A percentile compares a stretch with the other conserved stretches of the same genome.
phyloP scores from a whole-genome alignment of 2,329 filamentous ascomycete species.

The Sphaerostilbella broomeana region DNA sequence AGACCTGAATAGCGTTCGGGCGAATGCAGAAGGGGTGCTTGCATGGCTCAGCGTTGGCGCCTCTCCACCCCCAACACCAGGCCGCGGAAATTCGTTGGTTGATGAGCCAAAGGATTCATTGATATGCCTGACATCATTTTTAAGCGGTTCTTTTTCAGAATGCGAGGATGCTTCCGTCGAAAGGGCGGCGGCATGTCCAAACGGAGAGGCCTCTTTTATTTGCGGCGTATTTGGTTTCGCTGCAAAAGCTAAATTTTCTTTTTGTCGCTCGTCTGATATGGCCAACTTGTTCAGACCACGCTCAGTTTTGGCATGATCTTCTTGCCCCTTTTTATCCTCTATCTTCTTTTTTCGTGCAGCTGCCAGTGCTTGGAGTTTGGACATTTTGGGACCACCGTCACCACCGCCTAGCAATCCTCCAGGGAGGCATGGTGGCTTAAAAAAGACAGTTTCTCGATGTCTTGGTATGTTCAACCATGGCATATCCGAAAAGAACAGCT shows the following conservation, averaged over 20 bases:
- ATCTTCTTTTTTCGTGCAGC: conserved; percentile 80
- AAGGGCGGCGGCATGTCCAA: too few species aligned
- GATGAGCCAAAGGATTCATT: too few species aligned
- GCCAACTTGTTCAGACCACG: conserved; percentile 27
- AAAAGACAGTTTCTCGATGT: conserved; percentile 58
- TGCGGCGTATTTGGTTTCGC: too few species aligned
- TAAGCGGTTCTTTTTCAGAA: too few species aligned
- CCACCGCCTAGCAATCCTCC: conserved; percentile 75
- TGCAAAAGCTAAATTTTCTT: conserved; percentile 29
- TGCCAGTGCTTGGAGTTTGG: conserved; percentile 85
- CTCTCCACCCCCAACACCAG: too few species aligned
- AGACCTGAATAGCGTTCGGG: conserved; percentile 45
- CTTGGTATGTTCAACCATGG: conserved; percentile 74
- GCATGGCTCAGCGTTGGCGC: conserved; percentile 16
- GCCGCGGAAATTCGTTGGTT: too few species aligned
- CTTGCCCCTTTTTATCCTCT: conserved; percentile 47
- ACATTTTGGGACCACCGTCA: conserved; percentile 61
- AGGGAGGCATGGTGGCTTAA: conserved; percentile 47
- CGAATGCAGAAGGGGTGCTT: conserved; percentile 49
- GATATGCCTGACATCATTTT: too few species aligned
- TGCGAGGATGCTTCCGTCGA: too few species aligned
- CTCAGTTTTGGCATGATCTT: conserved; percentile 21
- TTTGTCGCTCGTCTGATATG: conserved; percentile 22
- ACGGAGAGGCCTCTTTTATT: too few species aligned
- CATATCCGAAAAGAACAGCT: conserved; percentile 70